A percentile compares a stretch with the other conserved stretches of the same genome.
Conservation (phyloP, 2,329 filamentous ascomycete genomes). For the Cordyceps tenuipes region DNA sequence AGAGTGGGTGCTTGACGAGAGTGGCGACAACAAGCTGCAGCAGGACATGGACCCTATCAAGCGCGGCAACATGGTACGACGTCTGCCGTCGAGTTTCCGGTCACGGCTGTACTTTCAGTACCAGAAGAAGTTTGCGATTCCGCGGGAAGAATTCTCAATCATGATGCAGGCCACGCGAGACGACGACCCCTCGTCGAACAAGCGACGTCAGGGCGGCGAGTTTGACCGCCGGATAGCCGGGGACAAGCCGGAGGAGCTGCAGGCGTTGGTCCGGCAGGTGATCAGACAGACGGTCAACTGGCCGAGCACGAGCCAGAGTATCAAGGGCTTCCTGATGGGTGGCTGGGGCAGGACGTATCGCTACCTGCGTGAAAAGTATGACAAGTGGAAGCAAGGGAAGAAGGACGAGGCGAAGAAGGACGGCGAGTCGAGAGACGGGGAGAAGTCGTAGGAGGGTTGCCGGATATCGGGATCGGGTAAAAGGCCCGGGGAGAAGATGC, state of each 20-base stretch:
- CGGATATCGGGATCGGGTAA: not conserved
- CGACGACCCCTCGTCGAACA: conserved; percentile 59
- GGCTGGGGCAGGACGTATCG: conserved; percentile 61
- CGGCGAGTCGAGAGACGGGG: not conserved
- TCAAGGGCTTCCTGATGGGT: conserved; percentile 76
- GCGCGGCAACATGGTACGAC: conserved; percentile 91
- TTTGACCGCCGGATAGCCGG: conserved; percentile 81
- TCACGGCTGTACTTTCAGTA: conserved; percentile 91
- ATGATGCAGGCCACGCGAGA: conserved; percentile 75
- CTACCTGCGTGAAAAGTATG: conserved; percentile 76
- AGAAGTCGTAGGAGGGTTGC: not conserved
- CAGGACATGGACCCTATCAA: conserved; percentile 92
- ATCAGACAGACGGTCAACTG: conserved; percentile 85
- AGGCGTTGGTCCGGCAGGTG: conserved; percentile 60
- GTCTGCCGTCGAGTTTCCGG: conserved; percentile 78
- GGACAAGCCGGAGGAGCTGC: conserved; percentile 59
- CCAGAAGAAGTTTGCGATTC: conserved; percentile 81
- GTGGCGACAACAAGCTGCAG: conserved; percentile 57
- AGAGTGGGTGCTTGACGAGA: conserved; percentile 32
- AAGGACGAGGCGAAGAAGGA: conserved; percentile 18
- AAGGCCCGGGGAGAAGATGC: too few species aligned
- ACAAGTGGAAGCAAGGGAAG: conserved; percentile 49
- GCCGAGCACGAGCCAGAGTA: conserved; percentile 80
- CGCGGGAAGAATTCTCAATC: conserved; percentile 70
- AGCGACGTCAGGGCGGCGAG: conserved; percentile 65